Evolutionary conservation across 2,329 filamentous ascomycete genomes (phyloP), one percentile per base, ranked within the genome.

Genomic region (Nothophaeocryptopus gaeumannii): DNA sequence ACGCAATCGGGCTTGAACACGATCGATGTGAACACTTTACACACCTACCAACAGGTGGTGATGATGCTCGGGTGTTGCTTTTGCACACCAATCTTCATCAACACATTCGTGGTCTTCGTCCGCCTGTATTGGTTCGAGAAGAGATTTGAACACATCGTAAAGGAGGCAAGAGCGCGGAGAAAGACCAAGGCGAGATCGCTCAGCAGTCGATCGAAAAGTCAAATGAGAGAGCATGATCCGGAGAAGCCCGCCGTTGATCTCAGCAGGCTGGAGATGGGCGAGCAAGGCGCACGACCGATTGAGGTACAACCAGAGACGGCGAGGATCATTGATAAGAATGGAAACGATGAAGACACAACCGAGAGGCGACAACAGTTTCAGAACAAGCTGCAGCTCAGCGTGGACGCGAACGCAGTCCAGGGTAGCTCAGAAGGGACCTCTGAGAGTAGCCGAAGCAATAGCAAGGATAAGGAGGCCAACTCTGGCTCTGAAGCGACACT

Each of bases 111-210:
- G 38, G 93, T 99, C 7, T 92, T 96, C 61, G 78, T 97, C 11
- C 86, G 93, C 20, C 76, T 99, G 1, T 96, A 96, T 71, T 99
- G 92, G 92, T 99, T 99, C 67, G 91, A 99, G 71, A 96, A 95
- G 70, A 83, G 91, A 7, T 97, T 99, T 66, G 87, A 95, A 66
- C 79, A 88, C 61, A 81, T 96, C 57, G 90, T 87, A 11, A 78
- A 78, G 31, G 88, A 95, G 61, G 84, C 88, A 1, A 81, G 83
- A 47, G 76, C 73, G 37, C 75, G 84, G 45, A 82, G 91, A 46
- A 78, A 79, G 46, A 86, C 70, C 74, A 83, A 74, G 73, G 87
- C 64, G 72, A 85, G 66, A 71, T 73, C 73, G 47, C 78, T 72
- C 40, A 72, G 72, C 60, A 80, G 69, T 43, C 57, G 54, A 51